Conservation (phyloP, 768 basidiomycete genomes). For the Lactarius hengduanensis region DNA sequence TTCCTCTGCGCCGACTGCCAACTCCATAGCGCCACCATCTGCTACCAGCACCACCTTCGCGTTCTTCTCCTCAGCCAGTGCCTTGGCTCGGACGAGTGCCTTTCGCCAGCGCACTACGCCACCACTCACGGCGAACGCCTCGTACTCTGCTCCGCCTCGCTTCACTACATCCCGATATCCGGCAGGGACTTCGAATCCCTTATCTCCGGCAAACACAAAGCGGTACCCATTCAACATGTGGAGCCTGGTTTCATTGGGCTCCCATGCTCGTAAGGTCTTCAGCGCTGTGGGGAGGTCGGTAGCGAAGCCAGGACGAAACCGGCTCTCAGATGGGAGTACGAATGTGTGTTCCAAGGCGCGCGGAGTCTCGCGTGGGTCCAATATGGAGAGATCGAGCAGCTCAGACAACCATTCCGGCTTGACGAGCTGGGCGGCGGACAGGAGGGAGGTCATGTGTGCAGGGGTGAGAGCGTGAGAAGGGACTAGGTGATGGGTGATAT, state of each 20-base stretch:
- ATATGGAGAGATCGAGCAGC: slow-evolving; percentile 50
- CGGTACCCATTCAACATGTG: slow-evolving; percentile 52
- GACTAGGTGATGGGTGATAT: slow-evolving; percentile 65
- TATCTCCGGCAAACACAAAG: slow-evolving; percentile 63
- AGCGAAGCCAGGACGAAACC: slow-evolving; percentile 59
- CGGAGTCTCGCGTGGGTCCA: slow-evolving; percentile 36
- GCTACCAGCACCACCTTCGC: slow-evolving; percentile 49
- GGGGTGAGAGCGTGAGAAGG: slow-evolving; percentile 50
- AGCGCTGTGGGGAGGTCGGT: slow-evolving; percentile 47
- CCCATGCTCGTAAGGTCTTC: slow-evolving; percentile 59
- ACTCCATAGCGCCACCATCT: slow-evolving; percentile 45
- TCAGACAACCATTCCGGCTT: slow-evolving; percentile 68
- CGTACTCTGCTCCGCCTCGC: slow-evolving; percentile 59
- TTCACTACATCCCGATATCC: slow-evolving; percentile 55
- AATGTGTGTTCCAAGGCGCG: slow-evolving; percentile 53
- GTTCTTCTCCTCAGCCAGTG: slow-evolving; percentile 38
- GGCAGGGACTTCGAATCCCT: slow-evolving; percentile 45
- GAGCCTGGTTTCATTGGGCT: slow-evolving; percentile 61
- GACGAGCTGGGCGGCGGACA: slow-evolving; percentile 58
- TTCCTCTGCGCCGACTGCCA: slow-evolving; percentile 50
- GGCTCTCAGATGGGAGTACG: slow-evolving; percentile 48
- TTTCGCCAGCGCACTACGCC: slow-evolving; percentile 52
- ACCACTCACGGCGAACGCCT: slow-evolving; percentile 53
- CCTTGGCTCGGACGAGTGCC: slow-evolving; percentile 50
- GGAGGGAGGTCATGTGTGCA: slow-evolving; percentile 54